Evolutionary conservation across 768 basidiomycete genomes (phyloP), one percentile per base, ranked within the genome.

Genomic region (Myochromella boudieri): DNA sequence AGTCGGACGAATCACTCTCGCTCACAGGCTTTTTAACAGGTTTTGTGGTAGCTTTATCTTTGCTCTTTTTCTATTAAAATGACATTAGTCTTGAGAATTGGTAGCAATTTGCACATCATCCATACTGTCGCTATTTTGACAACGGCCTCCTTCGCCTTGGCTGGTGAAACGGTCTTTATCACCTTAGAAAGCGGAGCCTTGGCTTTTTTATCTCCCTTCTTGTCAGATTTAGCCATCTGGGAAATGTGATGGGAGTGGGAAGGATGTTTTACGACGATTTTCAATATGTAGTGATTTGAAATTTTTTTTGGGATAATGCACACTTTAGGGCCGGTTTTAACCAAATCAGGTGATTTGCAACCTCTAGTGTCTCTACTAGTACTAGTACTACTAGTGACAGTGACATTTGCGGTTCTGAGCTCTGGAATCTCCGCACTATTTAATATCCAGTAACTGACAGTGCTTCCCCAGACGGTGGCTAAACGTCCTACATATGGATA

Each of bases 211-310:
- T 70, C 67, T 22, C 57, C 57, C 63, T 76, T 80, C 63, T 80
- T 79, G 55, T 74, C 71, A 41, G 64, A 59, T 60, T 77, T 78
- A 51, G 64, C 72, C 76, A 78, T 78, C 65, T 41, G 43, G 46
- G 48, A 46, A 46, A 37, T 44, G 44, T 48, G 39, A 52, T 38
- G 57, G 57, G 48, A 53, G 57, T 40, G 56, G 44, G 37, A 42
- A 38, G 44, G 36, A 42, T 42, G 51, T 42, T 46, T 41, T 51
- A 49, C 46, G 44, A 54, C n/a, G n/a, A n/a, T n/a, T 46, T 44
- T 42, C 40, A 28, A 25, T 49, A 50, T 53, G 57, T 49, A 50
- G 26, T 36, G 25, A 45, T 46, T 48, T 37, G 58, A 65, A 66
- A 63, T 59, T 64, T 64, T 60, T 57, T 42, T 42, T 50, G 46